Evolutionary conservation across 2,329 filamentous ascomycete genomes (phyloP).

Genomic region (Penicillium sp.): DNA sequence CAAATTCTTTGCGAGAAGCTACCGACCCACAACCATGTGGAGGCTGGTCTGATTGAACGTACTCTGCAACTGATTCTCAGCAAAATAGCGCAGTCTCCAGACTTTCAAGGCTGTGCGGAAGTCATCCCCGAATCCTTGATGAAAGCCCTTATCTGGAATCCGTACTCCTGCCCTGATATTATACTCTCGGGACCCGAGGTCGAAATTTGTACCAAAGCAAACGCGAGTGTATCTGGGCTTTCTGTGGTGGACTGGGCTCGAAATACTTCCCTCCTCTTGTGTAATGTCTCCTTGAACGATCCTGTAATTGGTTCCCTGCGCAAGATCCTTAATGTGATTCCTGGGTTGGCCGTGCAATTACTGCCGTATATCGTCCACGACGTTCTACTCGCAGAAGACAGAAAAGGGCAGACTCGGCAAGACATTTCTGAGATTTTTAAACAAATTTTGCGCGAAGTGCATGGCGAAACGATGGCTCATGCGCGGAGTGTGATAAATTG

Average conservation of each 20-base stretch:
- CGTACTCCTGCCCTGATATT: constrained; percentile 41
- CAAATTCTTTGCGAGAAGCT: constrained; percentile 63
- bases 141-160: constrained; percentile 43
- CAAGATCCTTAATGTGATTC: constrained; percentile 64
- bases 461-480: constrained; percentile 56
- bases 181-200: constrained; percentile 20
- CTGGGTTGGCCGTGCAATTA: constrained; percentile 68
- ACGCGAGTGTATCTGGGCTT: constrained; percentile 20
- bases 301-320: constrained; percentile 69
- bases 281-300: constrained; percentile 59
- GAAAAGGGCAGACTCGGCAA: constrained; percentile 59
- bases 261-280: constrained; percentile 51
- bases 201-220: constrained; percentile 11
- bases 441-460: constrained; percentile 58
- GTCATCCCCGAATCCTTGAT: constrained; percentile 39
- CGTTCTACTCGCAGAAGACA: constrained; percentile 67
- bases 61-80: constrained; percentile 46
- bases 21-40: constrained; percentile 54
- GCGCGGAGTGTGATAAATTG: constrained; percentile 72
- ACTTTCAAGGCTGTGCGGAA: constrained; percentile 35
- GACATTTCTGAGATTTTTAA: constrained; percentile 66
- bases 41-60: constrained; percentile 45
- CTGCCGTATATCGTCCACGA: constrained; percentile 87
- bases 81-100: constrained; percentile 28
- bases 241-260: constrained; percentile 36